phyloP scores from a whole-genome alignment of 306 rosid genomes.

The Gleditsia sinensis region DNA sequence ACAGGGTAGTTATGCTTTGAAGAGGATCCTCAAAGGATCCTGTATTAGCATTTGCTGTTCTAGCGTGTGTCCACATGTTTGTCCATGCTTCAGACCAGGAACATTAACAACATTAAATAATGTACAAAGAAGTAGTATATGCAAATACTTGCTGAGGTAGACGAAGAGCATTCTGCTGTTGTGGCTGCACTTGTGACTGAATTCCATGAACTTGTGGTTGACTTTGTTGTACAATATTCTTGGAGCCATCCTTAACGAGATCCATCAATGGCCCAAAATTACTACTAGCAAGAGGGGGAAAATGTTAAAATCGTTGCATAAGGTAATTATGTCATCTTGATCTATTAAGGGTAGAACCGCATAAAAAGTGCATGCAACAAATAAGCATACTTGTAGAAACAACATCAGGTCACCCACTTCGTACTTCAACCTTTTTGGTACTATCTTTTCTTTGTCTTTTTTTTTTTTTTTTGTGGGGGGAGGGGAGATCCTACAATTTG shows the following conservation, averaged over 20 bases:
- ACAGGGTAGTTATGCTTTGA: slow-evolving; percentile 18
- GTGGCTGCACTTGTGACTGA: slow-evolving; percentile 69
- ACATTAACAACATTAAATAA: slow-evolving; percentile 23
- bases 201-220: slow-evolving; percentile 69
- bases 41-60: background rate
- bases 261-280: slow-evolving; percentile 70
- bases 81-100: slow-evolving; percentile 23
- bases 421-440: background rate
- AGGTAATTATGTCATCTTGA: slow-evolving; percentile 14
- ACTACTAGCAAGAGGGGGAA: slow-evolving; percentile 42
- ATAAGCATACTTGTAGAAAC: background rate
- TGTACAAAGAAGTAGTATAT: slow-evolving; percentile 21
- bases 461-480: too few species aligned
- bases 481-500: background rate
- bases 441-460: too few species aligned
- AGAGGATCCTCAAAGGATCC: slow-evolving; percentile 8
- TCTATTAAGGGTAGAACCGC: slow-evolving; percentile 24
- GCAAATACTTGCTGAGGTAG: slow-evolving; percentile 67
- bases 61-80: background rate
- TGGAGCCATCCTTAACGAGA: slow-evolving; percentile 77
- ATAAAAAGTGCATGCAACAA: slow-evolving; percentile 3
- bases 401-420: background rate
- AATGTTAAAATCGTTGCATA: slow-evolving; percentile 23
- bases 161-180: slow-evolving; percentile 65
- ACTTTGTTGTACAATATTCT: slow-evolving; percentile 59